Evolutionary conservation across 2,329 filamentous ascomycete species (phyloP).

Genomic region (Aspergillus pseudoviridinutans): DNA sequence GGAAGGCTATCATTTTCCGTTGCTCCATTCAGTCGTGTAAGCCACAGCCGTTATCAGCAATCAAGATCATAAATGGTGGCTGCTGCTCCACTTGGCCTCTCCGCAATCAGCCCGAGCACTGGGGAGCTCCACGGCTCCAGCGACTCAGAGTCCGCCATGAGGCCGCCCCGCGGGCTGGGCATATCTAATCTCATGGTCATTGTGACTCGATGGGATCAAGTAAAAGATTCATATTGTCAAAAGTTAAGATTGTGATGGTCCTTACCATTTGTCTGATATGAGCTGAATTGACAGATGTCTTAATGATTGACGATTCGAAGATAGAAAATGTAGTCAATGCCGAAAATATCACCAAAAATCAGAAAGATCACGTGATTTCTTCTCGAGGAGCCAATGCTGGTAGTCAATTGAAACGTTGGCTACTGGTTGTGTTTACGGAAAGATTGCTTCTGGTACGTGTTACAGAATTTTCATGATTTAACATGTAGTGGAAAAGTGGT

Average conservation of each 20-base stretch:
- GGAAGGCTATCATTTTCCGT: constrained; percentile 12
- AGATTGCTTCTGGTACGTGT: background rate
- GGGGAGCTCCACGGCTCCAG: background rate
- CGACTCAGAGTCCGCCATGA: constrained; percentile 6
- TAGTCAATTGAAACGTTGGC: background rate
- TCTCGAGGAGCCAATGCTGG: too few species aligned
- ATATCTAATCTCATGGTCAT: constrained; percentile 20
- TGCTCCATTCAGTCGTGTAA: constrained; percentile 22
- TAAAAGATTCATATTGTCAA: constrained; percentile 21
- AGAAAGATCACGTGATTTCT: too few species aligned
- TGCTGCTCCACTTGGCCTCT: constrained; percentile 15
- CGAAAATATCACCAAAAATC: too few species aligned
- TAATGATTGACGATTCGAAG: too few species aligned
- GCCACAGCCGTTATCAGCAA: constrained; percentile 22
- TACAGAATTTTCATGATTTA: background rate
- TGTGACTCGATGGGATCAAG: constrained; percentile 36
- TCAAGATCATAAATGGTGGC: background rate
- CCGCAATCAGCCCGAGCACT: constrained; percentile 13
- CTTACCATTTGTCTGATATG: background rate
- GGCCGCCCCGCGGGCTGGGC: constrained; percentile 7
- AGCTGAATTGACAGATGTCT: background rate
- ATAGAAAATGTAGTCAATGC: too few species aligned
- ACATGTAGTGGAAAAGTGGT: constrained; percentile 1
- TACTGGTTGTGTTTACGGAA: too few species aligned
- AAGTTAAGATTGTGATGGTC: background rate